Evolutionary conservation across 352 stramenopile genomes (phyloP).

Genomic region (Phytophthora tubulina): DNA sequence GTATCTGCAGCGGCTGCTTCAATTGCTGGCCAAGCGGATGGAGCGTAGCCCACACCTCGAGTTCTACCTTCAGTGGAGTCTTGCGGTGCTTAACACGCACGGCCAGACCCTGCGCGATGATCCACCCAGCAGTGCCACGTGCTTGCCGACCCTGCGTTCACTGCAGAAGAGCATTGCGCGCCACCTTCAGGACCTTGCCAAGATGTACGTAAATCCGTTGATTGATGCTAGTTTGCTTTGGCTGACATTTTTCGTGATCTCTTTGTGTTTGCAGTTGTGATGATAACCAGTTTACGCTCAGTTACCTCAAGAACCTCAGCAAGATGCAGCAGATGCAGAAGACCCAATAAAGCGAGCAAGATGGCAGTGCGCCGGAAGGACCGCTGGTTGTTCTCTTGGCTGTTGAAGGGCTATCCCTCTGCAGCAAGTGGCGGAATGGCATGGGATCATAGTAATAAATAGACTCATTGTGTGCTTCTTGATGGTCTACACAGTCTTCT

Average conservation of each 20-base stretch:
- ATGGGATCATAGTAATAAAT: slow-evolving; percentile 57
- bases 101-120: slow-evolving; percentile 88
- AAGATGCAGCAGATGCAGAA: slow-evolving; percentile 59
- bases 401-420: slow-evolving; percentile 1
- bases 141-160: slow-evolving; percentile 84
- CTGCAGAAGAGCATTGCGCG: slow-evolving; percentile 89
- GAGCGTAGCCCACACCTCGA: slow-evolving; percentile 95
- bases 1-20: slow-evolving; percentile 94
- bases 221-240: slow-evolving; percentile 12
- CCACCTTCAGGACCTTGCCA: slow-evolving; percentile 87
- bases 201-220: slow-evolving; percentile 71
- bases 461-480: slow-evolving; percentile 51
- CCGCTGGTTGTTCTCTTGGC: slow-evolving; percentile 29
- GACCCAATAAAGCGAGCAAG: slow-evolving; percentile 37
- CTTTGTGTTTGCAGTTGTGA: slow-evolving; percentile 67
- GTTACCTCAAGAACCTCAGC: slow-evolving; percentile 82
- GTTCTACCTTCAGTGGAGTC: slow-evolving; percentile 97
- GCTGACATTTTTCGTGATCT: slow-evolving; percentile 26
- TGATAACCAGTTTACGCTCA: slow-evolving; percentile 92
- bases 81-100: slow-evolving; percentile 95
- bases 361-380: slow-evolving; percentile 34
- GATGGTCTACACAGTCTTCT: slow-evolving; percentile 11
- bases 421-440: slow-evolving; percentile 3
- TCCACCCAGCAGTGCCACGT: slow-evolving; percentile 64
- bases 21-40: slow-evolving; percentile 94